Evolutionary conservation across 345 rosid species (phyloP), one percentile per base, ranked within the genome.

Genomic region (Eucalyptus polyanthemos): DNA sequence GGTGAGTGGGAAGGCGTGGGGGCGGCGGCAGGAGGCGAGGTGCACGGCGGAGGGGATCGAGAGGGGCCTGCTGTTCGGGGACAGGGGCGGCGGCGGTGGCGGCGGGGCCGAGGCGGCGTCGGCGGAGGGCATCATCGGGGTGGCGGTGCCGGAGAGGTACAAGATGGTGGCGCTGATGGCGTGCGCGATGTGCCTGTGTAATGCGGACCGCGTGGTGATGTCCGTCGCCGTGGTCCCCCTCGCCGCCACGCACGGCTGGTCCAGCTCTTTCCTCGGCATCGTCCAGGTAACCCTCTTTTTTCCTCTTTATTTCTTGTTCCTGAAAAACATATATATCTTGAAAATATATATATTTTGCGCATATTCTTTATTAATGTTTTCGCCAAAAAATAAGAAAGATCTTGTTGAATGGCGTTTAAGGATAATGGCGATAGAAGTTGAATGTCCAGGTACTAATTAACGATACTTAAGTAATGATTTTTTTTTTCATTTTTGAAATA

Each of bases 131-230:
- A 49, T 14, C 31, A 9, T 49, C 58, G 54, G 72, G 4, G 14
- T 45, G 50, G 90, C 53, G 69, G 24, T 65, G 50, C 93, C 97
- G 51, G 99, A 97, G 94, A 96, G 99, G 93, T 94, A 94, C 44
- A 97, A 96, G 92, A 96, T 97, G 92, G 98, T 94, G 93, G 95
- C 93, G 50, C 87, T 97, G 80, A 91, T 95, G 91, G 99, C 99
- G 40, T 92, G 92, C 50, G 97, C 94, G 34, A 93, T 97, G 99
- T 95, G 99, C 91, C 93, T 97, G 6, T 97, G 99, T 91, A 97
- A 97, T 94, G 99, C 99, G 11, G 99, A 97, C 50, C 91, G 98
- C 62, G 97, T 96, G 47, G 97, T 97, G 14, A 97, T 97, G 99
- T 97, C 99, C 3, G 98, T 97, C 1, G 95, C 99, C 49, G 90